Conservation (phyloP, 2,329 filamentous ascomycete genomes). For the Colletotrichum cordylinicola region DNA sequence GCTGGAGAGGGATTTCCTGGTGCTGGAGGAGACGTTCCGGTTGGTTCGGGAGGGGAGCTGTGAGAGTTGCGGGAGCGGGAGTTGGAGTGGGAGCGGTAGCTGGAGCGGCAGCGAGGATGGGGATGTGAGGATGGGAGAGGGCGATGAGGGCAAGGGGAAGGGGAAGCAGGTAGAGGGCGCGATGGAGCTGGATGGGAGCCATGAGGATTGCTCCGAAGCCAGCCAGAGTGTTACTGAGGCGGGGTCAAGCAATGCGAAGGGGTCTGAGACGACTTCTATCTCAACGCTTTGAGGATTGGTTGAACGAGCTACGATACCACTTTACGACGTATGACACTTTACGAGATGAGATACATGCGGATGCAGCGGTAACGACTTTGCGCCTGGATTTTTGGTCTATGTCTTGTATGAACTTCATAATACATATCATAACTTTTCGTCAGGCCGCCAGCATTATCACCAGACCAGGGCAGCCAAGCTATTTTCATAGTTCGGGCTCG, state of each 20-base stretch:
- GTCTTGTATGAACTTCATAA: not conserved
- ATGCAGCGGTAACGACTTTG: not conserved
- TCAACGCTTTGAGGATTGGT: slow-evolving; percentile 29
- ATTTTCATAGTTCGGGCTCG: not conserved
- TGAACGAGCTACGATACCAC: slow-evolving; percentile 26
- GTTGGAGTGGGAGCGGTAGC: slow-evolving; percentile 33
- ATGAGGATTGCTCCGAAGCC: slow-evolving; percentile 39
- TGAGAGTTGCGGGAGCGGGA: slow-evolving; percentile 32
- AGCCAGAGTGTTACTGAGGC: slow-evolving; percentile 42
- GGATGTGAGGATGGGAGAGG: slow-evolving; percentile 17
- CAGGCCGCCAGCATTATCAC: not conserved
- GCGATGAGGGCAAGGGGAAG: slow-evolving; percentile 28
- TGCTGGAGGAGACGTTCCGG: slow-evolving; percentile 69
- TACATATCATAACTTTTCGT: not conserved
- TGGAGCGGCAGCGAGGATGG: slow-evolving; percentile 41
- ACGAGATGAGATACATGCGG: not conserved
- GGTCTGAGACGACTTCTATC: slow-evolving; percentile 43
- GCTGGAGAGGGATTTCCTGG: slow-evolving; percentile 71
- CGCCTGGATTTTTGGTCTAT: not conserved
- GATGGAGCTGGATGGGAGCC: slow-evolving; percentile 18
- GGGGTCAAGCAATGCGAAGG: slow-evolving; percentile 41
- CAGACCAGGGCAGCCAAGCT: not conserved
- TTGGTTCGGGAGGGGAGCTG: slow-evolving; percentile 48
- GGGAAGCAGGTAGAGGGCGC: slow-evolving; percentile 14
- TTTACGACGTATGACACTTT: slow-evolving; percentile 12